Evolutionary conservation across 1,139 yeast species (phyloP), one percentile per base, ranked within the genome.

Genomic region (Suhomyces atakaporum): DNA sequence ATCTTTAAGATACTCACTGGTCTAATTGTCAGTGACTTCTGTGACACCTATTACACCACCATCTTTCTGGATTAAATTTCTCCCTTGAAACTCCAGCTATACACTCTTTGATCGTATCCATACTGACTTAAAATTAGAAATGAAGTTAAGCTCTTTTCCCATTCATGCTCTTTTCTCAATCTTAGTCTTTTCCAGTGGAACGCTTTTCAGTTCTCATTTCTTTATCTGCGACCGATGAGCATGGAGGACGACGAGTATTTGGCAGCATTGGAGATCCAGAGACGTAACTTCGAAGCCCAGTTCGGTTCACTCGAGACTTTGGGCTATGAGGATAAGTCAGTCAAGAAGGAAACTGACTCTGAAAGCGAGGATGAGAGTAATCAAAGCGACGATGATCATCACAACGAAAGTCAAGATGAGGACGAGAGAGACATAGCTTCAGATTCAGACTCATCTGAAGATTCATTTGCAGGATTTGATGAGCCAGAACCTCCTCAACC

Each of bases 211-310:
- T n/a, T n/a, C n/a, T 18, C 26, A 24, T 24, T 12, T 16, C 31
- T 29, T 38, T 31, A 33, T 31, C 29, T 34, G 32, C 12, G 27
- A 18, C 23, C 8, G 23, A 29, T 23, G 28, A 36, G 8, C 12
- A 34, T 41, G 39, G 54, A 53, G 25, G 73, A 64, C 23, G 77
- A 71, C n/a, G 72, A 62, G 16, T 76, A 77, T 46, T 40, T 63
- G 53, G 59, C 53, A 33, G 66, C 69, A n/a, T 46, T 81, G 50
- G 86, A 79, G 51, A 52, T 68, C 18, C 87, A 81, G 44, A 52
- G 88, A 45, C 54, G 66, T 19, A 77, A 80, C 39, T 83, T 83
- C 51, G 90, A 83, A 51, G 77, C 78, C 5, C 88, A 81, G 61
- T 83, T 83, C 55, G 88, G 87, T 0, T 62, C 77, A 3, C 50